A percentile compares a stretch with the other conserved stretches of the same genome.
Evolutionary conservation across 1,139 yeast genomes (phyloP).

Genomic region (Scheffersomyces stambukii): DNA sequence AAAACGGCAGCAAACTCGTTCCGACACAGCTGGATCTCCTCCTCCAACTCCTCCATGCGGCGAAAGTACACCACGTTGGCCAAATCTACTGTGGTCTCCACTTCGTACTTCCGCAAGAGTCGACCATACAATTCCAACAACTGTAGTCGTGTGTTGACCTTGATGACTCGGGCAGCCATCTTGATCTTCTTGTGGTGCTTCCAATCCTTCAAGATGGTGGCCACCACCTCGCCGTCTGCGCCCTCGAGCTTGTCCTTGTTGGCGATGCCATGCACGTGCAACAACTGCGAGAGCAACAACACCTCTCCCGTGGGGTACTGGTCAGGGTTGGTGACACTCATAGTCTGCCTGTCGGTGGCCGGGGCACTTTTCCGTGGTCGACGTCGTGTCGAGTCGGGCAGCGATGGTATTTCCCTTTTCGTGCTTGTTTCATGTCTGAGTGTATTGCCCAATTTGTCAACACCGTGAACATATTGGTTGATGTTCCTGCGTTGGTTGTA

Average conservation of each 20-base stretch:
- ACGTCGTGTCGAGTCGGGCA: not conserved
- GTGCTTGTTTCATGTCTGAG: constrained; percentile 1
- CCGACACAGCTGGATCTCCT: constrained; percentile 10
- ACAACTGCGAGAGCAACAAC: constrained; percentile 16
- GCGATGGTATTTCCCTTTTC: not conserved
- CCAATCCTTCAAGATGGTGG: constrained; percentile 12
- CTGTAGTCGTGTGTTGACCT: constrained; percentile 11
- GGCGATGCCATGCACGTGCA: constrained; percentile 15
- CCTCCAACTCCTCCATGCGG: constrained; percentile 15
- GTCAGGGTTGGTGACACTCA: constrained; percentile 3
- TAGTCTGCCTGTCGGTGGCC: not conserved
- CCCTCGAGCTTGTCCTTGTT: constrained; percentile 8
- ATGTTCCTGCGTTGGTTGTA: not conserved
- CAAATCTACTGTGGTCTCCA: constrained; percentile 16
- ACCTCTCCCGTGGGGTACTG: constrained; percentile 14
- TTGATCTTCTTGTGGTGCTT: constrained; percentile 13
- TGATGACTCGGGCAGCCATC: constrained; percentile 10
- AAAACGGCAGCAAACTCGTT: constrained; percentile 8
- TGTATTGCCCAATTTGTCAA: constrained; percentile 11
- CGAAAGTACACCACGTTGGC: constrained; percentile 17
- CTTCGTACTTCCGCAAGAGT: constrained; percentile 11
- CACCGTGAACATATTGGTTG: constrained; percentile 1
- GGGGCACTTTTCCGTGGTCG: not conserved
- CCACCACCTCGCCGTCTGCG: constrained; percentile 7
- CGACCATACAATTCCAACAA: constrained; percentile 13